These are phyloP conservation scores for Chaetomiaceae sp. DNA, from an alignment of 2,329 filamentous ascomycete species.

Conservation along the genomic window DNA sequence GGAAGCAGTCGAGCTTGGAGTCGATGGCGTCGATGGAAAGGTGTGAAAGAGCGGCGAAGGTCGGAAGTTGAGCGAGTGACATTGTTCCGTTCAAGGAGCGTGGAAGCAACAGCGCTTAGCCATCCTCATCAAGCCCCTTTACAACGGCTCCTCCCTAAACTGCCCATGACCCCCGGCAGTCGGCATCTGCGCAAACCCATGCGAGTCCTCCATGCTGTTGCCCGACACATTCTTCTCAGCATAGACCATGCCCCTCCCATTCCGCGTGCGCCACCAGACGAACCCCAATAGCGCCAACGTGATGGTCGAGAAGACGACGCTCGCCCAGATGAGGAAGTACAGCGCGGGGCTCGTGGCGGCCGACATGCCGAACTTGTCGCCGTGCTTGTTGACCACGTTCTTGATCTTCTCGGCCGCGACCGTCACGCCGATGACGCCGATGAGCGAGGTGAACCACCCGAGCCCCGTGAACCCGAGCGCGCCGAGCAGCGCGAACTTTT, in stretches of 20 bases:
- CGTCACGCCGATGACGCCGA: conserved; percentile 15
- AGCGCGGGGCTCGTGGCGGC: conserved; percentile 12
- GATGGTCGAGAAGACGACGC: background rate
- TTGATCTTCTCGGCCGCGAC: conserved; percentile 13
- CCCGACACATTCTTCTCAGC: background rate
- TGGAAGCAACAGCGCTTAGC: background rate
- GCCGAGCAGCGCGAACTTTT: background rate
- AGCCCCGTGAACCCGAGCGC: conserved; percentile 22
- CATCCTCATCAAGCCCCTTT: background rate
- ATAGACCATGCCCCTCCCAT: background rate
- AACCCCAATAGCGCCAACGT: conserved; percentile 2
- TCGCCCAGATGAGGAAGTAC: conserved; percentile 16
- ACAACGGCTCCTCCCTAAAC: background rate
- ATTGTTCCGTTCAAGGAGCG: background rate
- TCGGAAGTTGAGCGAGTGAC: too few species aligned
- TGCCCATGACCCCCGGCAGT: background rate
- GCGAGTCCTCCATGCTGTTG: background rate
- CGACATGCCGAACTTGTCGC: conserved; percentile 14
- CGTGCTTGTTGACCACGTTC: conserved; percentile 14
- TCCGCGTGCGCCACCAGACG: background rate
- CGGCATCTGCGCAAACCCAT: conserved; percentile 4
- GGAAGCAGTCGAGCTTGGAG: too few species aligned
- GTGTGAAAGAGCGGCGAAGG: too few species aligned
- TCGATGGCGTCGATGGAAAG: too few species aligned
- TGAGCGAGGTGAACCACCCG: conserved; percentile 28